Conservation (phyloP, 352 stramenopile species). For the Phytophthora lateralis region DNA sequence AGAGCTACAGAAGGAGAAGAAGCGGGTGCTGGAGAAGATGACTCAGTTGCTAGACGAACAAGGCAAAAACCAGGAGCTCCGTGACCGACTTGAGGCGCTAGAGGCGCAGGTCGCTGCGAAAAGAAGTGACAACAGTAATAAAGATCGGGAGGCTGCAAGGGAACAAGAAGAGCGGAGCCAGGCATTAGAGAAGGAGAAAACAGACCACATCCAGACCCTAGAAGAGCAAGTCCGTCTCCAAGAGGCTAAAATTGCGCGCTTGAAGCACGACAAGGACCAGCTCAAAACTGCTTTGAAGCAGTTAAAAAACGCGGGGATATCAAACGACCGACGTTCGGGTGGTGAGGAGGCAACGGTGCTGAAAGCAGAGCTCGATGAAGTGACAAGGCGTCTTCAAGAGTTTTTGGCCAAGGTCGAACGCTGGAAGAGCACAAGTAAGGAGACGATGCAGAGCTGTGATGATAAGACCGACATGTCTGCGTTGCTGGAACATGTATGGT, state of each 20-base stretch:
- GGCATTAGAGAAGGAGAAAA: constrained; percentile 34
- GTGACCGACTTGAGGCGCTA: constrained; percentile 43
- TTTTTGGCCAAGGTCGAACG: constrained; percentile 55
- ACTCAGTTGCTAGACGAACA: constrained; percentile 71
- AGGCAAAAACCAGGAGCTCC: constrained; percentile 61
- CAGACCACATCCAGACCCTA: constrained; percentile 25
- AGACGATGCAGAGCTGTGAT: constrained; percentile 44
- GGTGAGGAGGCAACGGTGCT: constrained; percentile 21
- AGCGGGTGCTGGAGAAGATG: constrained; percentile 72
- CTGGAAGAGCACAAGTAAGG: constrained; percentile 60
- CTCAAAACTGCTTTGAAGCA: constrained; percentile 37
- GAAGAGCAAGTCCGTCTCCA: constrained; percentile 42
- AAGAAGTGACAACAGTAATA: constrained; percentile 29
- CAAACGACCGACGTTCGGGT: constrained; percentile 8
- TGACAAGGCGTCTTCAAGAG: constrained; percentile 44
- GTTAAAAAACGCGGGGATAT: constrained; percentile 16
- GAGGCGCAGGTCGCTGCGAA: constrained; percentile 43
- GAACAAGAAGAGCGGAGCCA: constrained; percentile 29
- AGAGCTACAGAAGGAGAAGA: constrained; percentile 74
- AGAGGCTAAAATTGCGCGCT: constrained; percentile 33
- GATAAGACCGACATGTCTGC: constrained; percentile 33
- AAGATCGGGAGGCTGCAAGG: constrained; percentile 12
- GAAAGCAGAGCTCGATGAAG: constrained; percentile 45
- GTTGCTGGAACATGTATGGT: constrained; percentile 55
- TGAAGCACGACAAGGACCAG: constrained; percentile 48